phyloP scores from a whole-genome alignment of 2,329 filamentous ascomycete species.

The Rachicladosporium sp. region DNA sequence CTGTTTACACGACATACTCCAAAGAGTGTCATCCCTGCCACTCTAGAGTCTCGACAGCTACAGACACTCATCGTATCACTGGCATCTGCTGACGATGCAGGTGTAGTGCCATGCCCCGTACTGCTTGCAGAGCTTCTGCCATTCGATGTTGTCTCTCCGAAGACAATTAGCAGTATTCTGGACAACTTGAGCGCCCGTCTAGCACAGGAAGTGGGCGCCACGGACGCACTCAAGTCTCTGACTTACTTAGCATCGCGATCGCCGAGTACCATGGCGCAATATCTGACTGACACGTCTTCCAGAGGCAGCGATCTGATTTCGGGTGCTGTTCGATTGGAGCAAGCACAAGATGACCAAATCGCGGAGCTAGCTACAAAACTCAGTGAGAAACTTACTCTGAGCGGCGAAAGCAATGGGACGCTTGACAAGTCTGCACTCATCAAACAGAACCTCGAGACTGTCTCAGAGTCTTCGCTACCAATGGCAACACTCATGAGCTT shows the following conservation, averaged over 20 bases:
- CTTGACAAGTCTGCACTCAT: constrained; percentile 37
- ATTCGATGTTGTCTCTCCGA: neutral
- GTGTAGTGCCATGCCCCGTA: neutral
- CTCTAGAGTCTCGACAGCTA: constrained; percentile 3
- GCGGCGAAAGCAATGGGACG: constrained; percentile 1
- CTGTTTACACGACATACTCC: constrained; percentile 25
- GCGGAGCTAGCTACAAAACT: constrained; percentile 5
- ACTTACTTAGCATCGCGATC: constrained; percentile 2
- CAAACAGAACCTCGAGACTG: constrained; percentile 37
- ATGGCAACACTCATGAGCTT: constrained; percentile 46
- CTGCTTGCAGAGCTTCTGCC: constrained; percentile 3
- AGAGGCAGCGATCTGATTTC: constrained; percentile 3
- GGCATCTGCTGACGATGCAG: neutral
- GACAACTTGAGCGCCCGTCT: constrained; percentile 1
- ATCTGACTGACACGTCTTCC: neutral
- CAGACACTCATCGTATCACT: constrained; percentile 1
- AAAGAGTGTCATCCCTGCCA: constrained; percentile 18
- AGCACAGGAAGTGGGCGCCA: neutral
- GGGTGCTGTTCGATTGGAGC: constrained; percentile 4
- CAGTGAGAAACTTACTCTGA: constrained; percentile 3
- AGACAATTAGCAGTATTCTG: neutral
- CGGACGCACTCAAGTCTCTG: constrained; percentile 1
- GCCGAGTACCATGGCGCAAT: constrained; percentile 1
- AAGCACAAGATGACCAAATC: constrained; percentile 5
- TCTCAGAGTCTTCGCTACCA: constrained; percentile 31